phyloP scores from a whole-genome alignment of 2,329 filamentous ascomycete species.

The Fusarium sp. region DNA sequence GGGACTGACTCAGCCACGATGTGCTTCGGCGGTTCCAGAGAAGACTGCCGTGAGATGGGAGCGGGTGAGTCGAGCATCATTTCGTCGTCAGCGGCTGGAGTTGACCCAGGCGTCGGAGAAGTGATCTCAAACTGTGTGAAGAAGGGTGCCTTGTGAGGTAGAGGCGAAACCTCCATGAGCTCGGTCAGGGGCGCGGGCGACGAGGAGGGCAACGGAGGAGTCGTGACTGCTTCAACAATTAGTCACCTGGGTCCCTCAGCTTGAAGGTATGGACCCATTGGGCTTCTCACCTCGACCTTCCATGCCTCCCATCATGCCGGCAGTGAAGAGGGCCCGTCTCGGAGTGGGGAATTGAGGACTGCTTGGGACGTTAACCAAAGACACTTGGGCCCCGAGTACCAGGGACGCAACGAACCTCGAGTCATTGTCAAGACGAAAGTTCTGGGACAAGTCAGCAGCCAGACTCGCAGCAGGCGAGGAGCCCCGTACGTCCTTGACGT shows the following conservation, averaged over 20 bases:
- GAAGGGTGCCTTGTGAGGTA: slow-evolving; percentile 84
- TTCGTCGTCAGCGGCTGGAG: slow-evolving; percentile 55
- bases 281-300: slow-evolving; percentile 48
- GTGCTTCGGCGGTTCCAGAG: slow-evolving; percentile 59
- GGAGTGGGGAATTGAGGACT: slow-evolving; percentile 55
- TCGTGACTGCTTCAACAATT: slow-evolving; percentile 74
- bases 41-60: slow-evolving; percentile 55
- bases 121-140: slow-evolving; percentile 69
- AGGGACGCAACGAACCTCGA: slow-evolving; percentile 70
- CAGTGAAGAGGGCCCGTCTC: slow-evolving; percentile 53
- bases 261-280: not conserved
- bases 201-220: slow-evolving; percentile 82
- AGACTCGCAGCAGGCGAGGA: slow-evolving; percentile 92
- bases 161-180: slow-evolving; percentile 90
- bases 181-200: slow-evolving; percentile 77
- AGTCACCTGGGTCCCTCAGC: slow-evolving; percentile 5
- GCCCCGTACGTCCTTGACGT: slow-evolving; percentile 75
- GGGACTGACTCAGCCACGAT: slow-evolving; percentile 61
- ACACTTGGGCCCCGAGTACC: slow-evolving; percentile 1
- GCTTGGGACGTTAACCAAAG: slow-evolving; percentile 32
- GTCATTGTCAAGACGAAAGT: slow-evolving; percentile 88
- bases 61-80: slow-evolving; percentile 66
- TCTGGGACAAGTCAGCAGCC: slow-evolving; percentile 93
- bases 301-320: slow-evolving; percentile 50
- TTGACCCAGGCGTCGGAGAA: slow-evolving; percentile 72